Evolutionary conservation across 306 rosid species (phyloP).

Genomic region (Rubus parviflorus): DNA sequence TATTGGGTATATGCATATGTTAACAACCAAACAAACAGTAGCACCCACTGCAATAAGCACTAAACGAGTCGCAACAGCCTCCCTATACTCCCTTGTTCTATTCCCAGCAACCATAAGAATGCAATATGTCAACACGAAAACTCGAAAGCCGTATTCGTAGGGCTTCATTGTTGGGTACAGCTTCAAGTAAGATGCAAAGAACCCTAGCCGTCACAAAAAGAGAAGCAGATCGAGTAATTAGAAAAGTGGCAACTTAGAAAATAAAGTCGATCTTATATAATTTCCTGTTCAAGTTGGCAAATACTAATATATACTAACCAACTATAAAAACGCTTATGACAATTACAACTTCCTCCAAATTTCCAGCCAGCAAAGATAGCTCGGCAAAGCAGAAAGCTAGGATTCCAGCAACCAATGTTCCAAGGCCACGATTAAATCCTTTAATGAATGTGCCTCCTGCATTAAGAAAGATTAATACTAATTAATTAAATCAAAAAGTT

Average conservation of each 20-base stretch:
- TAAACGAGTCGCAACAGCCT: conserved; percentile 40
- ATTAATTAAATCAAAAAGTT: background rate
- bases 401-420: conserved; percentile 63
- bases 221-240: background rate
- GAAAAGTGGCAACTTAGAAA: background rate
- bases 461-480: background rate
- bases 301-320: conserved; percentile 30
- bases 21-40: conserved; percentile 48
- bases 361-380: conserved; percentile 35
- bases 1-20: conserved; percentile 60
- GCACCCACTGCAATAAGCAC: conserved; percentile 65
- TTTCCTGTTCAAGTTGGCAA: background rate
- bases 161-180: conserved; percentile 64
- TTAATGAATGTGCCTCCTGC: conserved; percentile 70
- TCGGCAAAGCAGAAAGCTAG: conserved; percentile 55
- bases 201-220: conserved; percentile 33
- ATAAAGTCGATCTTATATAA: too few species aligned
- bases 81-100: conserved; percentile 28
- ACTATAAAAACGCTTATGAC: conserved; percentile 51
- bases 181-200: conserved; percentile 43
- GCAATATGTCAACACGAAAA: conserved; percentile 63
- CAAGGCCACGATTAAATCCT: conserved; percentile 72
- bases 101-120: conserved; percentile 66
- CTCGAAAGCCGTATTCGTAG: conserved; percentile 74
- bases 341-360: conserved; percentile 44